Evolutionary conservation across 2,329 filamentous ascomycete species (phyloP).

Genomic region (Coniochaeta sp.): DNA sequence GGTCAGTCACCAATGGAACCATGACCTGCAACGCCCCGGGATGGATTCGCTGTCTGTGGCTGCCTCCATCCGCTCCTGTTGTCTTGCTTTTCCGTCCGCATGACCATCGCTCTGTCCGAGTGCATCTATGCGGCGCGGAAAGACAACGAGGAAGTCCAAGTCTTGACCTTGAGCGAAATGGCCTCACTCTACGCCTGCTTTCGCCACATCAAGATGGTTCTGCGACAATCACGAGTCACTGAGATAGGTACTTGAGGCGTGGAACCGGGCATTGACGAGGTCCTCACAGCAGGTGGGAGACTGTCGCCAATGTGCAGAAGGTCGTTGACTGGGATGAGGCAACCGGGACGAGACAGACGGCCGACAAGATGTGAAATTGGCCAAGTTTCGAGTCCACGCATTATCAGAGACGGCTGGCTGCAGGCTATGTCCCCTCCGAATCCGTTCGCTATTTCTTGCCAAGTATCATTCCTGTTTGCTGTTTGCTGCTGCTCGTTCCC

Average conservation of each 20-base stretch:
- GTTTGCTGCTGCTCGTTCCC: no score
- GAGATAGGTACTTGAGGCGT: background rate
- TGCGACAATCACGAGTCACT: background rate
- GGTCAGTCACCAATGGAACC: no score
- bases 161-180: no score
- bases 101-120: background rate
- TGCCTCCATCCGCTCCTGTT: no score
- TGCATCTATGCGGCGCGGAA: background rate
- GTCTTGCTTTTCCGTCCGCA: background rate
- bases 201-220: background rate
- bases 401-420: no score
- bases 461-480: no score
- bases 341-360: background rate
- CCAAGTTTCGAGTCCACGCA: background rate
- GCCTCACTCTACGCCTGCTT: background rate
- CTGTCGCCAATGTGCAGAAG: background rate
- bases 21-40: no score
- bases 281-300: background rate
- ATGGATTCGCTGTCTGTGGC: no score
- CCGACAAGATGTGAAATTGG: background rate
- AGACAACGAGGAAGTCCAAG: background rate
- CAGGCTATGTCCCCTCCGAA: no score
- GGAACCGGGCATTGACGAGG: background rate
- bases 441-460: no score
- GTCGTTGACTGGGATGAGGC: background rate